phyloP scores from a whole-genome alignment of 1,284 basidiomycete genomes.

The Boletus semigastroideus region DNA sequence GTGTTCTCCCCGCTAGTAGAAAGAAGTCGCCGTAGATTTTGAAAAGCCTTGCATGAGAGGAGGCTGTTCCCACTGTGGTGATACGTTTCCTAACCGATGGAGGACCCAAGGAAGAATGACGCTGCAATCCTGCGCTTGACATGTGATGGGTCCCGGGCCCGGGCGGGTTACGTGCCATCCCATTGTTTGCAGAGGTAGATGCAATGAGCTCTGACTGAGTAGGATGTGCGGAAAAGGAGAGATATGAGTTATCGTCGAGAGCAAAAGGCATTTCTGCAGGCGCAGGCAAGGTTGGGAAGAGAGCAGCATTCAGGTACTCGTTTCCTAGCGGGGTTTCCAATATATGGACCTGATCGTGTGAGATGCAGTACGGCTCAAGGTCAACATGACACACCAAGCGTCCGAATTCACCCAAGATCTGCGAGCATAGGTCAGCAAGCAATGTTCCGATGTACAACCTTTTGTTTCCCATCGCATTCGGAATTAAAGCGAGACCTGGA shows the following conservation, averaged over 20 bases:
- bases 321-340: slow-evolving; percentile 73
- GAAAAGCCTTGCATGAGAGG: slow-evolving; percentile 75
- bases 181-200: slow-evolving; percentile 40
- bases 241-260: slow-evolving; percentile 45
- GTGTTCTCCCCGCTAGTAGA: slow-evolving; percentile 76
- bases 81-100: slow-evolving; percentile 55
- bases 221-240: slow-evolving; percentile 46
- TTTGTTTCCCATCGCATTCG: slow-evolving; percentile 77
- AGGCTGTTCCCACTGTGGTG: slow-evolving; percentile 63
- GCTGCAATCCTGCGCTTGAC: slow-evolving; percentile 35
- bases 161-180: slow-evolving; percentile 56
- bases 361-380: slow-evolving; percentile 1
- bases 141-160: slow-evolving; percentile 33
- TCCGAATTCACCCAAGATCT: slow-evolving; percentile 80
- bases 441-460: slow-evolving; percentile 83
- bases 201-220: slow-evolving; percentile 58
- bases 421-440: slow-evolving; percentile 82
- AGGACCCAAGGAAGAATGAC: slow-evolving; percentile 50
- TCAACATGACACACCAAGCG: slow-evolving; percentile 55
- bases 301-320: slow-evolving; percentile 66
- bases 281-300: slow-evolving; percentile 61
- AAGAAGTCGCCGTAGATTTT: slow-evolving; percentile 91
- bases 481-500: slow-evolving; percentile 72
- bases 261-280: slow-evolving; percentile 57
- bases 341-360: slow-evolving; percentile 50